phyloP scores from a whole-genome alignment of 2,329 filamentous ascomycete genomes.

The Epicoccum sorghinum region DNA sequence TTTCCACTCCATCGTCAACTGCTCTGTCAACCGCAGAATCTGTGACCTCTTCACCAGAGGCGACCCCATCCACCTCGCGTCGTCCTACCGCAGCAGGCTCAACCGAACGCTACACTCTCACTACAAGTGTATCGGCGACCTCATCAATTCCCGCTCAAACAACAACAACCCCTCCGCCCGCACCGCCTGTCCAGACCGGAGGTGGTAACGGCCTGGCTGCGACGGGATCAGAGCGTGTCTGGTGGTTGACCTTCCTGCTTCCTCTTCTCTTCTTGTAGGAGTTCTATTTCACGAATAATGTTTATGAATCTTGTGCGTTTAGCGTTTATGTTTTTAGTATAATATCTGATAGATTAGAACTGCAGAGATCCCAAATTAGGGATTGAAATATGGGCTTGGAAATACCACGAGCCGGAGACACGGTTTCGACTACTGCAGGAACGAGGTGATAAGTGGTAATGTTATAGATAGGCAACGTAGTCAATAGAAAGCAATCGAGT shows the following conservation, averaged over 20 bases:
- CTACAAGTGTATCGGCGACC: constrained; percentile 21
- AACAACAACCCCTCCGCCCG: constrained; percentile 31
- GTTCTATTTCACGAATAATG: neutral
- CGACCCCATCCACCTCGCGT: constrained; percentile 6
- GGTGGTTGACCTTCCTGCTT: constrained; percentile 40
- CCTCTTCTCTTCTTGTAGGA: constrained; percentile 22
- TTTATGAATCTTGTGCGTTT: constrained; percentile 21
- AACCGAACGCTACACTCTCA: constrained; percentile 20
- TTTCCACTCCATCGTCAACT: neutral
- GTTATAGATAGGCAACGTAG: neutral
- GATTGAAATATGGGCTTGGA: neutral
- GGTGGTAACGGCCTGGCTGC: constrained; percentile 14
- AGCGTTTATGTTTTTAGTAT: constrained; percentile 9
- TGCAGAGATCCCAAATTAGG: neutral
- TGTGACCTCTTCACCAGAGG: neutral
- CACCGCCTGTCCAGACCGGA: constrained; percentile 27
- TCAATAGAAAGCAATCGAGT: neutral
- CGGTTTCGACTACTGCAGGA: constrained; percentile 10
- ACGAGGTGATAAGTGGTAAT: constrained; percentile 1
- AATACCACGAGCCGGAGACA: neutral
- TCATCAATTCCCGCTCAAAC: constrained; percentile 18
- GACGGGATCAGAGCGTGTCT: constrained; percentile 33
- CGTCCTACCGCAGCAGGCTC: constrained; percentile 20
- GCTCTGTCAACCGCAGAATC: neutral
- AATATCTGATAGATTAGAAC: neutral